Evolutionary conservation across 345 rosid genomes (phyloP).

Genomic region (Gossypium rotundifolium): DNA sequence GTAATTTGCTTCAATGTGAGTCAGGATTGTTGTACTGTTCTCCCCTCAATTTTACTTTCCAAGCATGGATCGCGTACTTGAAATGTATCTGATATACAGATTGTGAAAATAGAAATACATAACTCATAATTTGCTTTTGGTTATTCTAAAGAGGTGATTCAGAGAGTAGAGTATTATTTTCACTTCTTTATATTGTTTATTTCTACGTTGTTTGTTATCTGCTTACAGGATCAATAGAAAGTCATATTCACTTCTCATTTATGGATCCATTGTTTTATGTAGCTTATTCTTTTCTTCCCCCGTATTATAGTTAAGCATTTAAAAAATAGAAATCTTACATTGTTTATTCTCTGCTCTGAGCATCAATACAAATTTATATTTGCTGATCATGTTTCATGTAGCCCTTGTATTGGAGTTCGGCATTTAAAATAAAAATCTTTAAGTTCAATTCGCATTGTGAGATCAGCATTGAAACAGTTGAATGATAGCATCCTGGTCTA

Average conservation of each 20-base stretch:
- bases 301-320: neutral
- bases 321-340: neutral
- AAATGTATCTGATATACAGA: neutral
- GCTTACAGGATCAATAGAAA: neutral
- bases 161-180: neutral
- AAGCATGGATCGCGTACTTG: neutral
- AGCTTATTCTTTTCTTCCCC: neutral
- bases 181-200: neutral
- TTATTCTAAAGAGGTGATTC: too few relatives aligned
- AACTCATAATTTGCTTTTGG: neutral
- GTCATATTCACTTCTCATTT: neutral
- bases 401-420: neutral
- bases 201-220: neutral
- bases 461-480: neutral
- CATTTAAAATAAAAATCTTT: neutral
- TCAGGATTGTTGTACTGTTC: neutral
- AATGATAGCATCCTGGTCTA: neutral
- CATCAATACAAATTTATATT: neutral
- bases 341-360: neutral
- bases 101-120: neutral
- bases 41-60: neutral
- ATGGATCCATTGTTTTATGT: neutral
- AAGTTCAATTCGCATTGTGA: neutral
- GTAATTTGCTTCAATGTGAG: neutral
- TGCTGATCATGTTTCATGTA: neutral